These are phyloP conservation scores for Bipolaris victoriae DNA, from an alignment of 2,329 filamentous ascomycete species.

Conservation along the genomic window DNA sequence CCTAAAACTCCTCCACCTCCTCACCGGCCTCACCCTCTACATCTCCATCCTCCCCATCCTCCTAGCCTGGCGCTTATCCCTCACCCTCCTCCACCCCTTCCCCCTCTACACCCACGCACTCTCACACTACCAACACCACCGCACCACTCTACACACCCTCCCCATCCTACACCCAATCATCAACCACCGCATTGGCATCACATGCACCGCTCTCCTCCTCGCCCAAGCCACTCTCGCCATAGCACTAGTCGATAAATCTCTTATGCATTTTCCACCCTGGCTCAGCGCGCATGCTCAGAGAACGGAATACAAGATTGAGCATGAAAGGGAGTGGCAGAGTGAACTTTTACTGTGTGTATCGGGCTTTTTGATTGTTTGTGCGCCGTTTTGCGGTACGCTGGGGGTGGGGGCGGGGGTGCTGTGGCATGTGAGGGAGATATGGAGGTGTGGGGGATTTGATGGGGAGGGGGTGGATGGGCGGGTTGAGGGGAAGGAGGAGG, in stretches of 20 bases:
- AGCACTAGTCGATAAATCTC: constrained; percentile 6
- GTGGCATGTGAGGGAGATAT: constrained; percentile 13
- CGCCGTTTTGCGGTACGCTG: constrained; percentile 2
- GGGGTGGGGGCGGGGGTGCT: constrained; percentile 1
- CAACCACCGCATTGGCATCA: neutral
- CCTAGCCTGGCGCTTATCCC: constrained; percentile 1
- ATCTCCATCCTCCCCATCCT: constrained; percentile 8
- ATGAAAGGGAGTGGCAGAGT: neutral
- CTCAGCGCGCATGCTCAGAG: neutral
- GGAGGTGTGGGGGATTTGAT: constrained; percentile 10
- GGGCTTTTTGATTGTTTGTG: constrained; percentile 5
- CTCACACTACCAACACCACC: neutral
- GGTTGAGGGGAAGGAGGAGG: constrained; percentile 14
- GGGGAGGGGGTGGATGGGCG: neutral
- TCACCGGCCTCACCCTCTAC: constrained; percentile 1
- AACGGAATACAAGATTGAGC: neutral
- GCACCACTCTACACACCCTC: neutral
- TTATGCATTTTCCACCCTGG: constrained; percentile 8
- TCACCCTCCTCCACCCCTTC: constrained; percentile 3
- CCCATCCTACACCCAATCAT: neutral
- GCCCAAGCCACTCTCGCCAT: constrained; percentile 2
- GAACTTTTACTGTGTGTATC: constrained; percentile 5
- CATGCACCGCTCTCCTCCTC: neutral
- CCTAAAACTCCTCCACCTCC: neutral
- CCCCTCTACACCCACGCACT: neutral